These are phyloP conservation scores for Phylloporus sp. DNA, from an alignment of 768 basidiomycete genomes.

Conservation along the genomic window DNA sequence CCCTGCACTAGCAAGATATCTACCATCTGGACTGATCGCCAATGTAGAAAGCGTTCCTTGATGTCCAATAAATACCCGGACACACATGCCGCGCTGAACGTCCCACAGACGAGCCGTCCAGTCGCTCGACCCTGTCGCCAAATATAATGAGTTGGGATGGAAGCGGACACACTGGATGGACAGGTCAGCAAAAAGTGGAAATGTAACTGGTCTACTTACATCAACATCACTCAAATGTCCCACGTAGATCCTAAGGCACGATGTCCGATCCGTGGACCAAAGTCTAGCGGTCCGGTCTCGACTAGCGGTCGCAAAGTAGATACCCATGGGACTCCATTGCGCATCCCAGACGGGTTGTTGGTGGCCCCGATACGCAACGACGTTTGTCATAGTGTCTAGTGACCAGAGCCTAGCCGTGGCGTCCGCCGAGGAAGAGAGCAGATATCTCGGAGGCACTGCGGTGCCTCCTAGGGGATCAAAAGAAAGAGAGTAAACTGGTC, in stretches of 20 bases:
- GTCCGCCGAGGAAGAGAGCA: constrained; percentile 91
- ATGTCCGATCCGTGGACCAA: constrained; percentile 91
- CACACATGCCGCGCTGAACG: constrained; percentile 90
- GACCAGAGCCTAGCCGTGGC: constrained; percentile 92
- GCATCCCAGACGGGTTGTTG: constrained; percentile 99
- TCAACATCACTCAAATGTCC: constrained; percentile 97
- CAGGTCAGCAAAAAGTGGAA: constrained; percentile 3
- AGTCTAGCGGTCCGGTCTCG: constrained; percentile 91
- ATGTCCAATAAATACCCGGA: constrained; percentile 94
- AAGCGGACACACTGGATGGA: constrained; percentile 78
- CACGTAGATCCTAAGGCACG: constrained; percentile 85
- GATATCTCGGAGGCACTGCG: constrained; percentile 75
- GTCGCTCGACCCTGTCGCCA: constrained; percentile 95
- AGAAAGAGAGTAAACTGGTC: constrained; percentile 89
- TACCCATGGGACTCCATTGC: constrained; percentile 96
- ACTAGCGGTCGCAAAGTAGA: constrained; percentile 97
- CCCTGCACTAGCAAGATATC: constrained; percentile 87
- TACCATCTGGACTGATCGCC: constrained; percentile 90
- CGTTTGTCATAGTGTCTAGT: constrained; percentile 87
- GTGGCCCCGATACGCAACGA: constrained; percentile 93
- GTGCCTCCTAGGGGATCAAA: constrained; percentile 93
- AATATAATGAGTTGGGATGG: constrained; percentile 95
- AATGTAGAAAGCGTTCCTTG: constrained; percentile 82
- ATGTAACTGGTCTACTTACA: constrained; percentile 47
- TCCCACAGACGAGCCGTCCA: constrained; percentile 97